These are phyloP conservation scores for Coniochaeta sp. DNA, from an alignment of 2,329 filamentous ascomycete genomes.

Conservation along the genomic window DNA sequence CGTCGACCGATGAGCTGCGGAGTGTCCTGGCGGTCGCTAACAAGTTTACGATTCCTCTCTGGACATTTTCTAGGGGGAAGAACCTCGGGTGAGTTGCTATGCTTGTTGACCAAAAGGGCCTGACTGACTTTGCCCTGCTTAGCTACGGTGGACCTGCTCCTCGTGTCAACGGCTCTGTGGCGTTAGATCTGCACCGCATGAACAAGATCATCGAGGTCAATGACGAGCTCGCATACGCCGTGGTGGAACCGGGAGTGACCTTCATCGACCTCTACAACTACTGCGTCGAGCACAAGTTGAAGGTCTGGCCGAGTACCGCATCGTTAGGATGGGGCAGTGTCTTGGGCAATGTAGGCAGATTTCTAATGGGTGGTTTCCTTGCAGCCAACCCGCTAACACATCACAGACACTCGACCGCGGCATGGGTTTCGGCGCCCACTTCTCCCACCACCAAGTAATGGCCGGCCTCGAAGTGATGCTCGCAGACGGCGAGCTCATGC, in stretches of 20 bases:
- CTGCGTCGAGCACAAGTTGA: conserved; percentile 29
- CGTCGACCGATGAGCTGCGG: conserved; percentile 22
- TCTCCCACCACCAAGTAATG: conserved; percentile 13
- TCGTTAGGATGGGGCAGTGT: conserved; percentile 42
- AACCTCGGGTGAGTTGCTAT: conserved; percentile 34
- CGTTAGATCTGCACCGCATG: conserved; percentile 37
- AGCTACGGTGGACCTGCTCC: conserved; percentile 43
- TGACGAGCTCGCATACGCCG: conserved; percentile 33
- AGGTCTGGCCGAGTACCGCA: conserved; percentile 39
- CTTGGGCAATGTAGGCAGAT: conserved; percentile 34
- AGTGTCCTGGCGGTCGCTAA: conserved; percentile 25
- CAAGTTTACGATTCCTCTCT: conserved; percentile 23
- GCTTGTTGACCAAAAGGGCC: neutral
- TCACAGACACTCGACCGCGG: conserved; percentile 30
- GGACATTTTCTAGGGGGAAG: conserved; percentile 27
- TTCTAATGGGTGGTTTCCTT: neutral
- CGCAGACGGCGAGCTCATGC: conserved; percentile 18
- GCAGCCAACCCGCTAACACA: conserved; percentile 14
- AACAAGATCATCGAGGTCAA: conserved; percentile 36
- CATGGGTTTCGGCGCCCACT: conserved; percentile 28
- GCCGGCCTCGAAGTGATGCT: conserved; percentile 21
- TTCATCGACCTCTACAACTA: conserved; percentile 36
- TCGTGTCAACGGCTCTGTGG: conserved; percentile 34
- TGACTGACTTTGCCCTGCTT: neutral
- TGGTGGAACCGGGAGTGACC: conserved; percentile 36